A percentile compares a stretch with the other conserved stretches of the same genome.
Evolutionary conservation across 345 rosid genomes (phyloP).

Genomic region (Excoecaria agallocha): DNA sequence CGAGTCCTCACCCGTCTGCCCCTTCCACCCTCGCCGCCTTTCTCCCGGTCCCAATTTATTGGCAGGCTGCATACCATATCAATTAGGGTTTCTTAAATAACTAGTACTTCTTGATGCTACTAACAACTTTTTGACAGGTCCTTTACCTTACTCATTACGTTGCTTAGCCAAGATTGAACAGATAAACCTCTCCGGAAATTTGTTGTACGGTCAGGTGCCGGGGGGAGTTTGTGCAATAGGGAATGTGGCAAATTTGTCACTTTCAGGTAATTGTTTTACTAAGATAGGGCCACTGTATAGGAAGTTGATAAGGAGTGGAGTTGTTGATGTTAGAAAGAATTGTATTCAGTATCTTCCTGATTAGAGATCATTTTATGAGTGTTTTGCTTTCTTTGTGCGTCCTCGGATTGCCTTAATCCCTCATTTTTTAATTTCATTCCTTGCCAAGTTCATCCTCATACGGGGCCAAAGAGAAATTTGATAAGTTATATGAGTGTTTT

Average conservation of each 20-base stretch:
- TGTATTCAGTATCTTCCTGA: conserved; percentile 35
- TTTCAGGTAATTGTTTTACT: conserved; percentile 43
- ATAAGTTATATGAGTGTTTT: conserved; percentile 26
- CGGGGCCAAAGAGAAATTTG: conserved; percentile 18
- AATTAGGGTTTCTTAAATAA: conserved; percentile 35
- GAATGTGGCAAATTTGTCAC: conserved; percentile 29
- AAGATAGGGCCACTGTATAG: conserved; percentile 34
- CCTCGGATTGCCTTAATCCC: conserved; percentile 22
- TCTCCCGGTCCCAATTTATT: no score
- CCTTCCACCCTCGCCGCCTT: no score
- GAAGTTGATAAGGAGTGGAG: conserved; percentile 26
- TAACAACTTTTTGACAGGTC: conserved; percentile 40
- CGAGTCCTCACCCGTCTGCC: no score
- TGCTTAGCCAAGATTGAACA: conserved; percentile 37
- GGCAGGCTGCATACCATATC: conserved; percentile 42
- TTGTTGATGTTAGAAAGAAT: conserved; percentile 38
- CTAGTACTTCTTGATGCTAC: conserved; percentile 40
- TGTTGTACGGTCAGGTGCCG: conserved; percentile 40
- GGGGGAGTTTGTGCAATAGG: conserved; percentile 32
- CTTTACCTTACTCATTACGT: conserved; percentile 42
- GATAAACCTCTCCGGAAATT: conserved; percentile 41
- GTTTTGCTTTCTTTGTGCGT: conserved; percentile 24
- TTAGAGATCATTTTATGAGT: conserved; percentile 40
- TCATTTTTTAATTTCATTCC: conserved; percentile 26
- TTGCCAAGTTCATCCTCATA: conserved; percentile 13